Evolutionary conservation across 2,329 filamentous ascomycete genomes (phyloP), one percentile per base, ranked within the genome.

Genomic region (Penicillium thymicola): DNA sequence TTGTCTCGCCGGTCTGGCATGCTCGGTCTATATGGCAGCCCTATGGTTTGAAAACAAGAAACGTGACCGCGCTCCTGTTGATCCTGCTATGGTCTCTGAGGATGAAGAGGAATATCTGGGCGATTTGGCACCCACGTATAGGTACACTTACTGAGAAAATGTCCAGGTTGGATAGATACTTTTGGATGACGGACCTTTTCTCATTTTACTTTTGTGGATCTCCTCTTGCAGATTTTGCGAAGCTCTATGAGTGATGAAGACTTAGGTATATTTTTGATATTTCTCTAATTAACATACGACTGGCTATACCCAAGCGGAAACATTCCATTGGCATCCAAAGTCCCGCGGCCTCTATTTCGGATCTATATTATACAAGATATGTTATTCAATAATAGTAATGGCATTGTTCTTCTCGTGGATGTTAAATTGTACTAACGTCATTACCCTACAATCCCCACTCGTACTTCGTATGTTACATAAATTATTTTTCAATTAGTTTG

Each of bases 1-100:
- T 9, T 82, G 84, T 49, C 70, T 96, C 30, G 88, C 86, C 51
- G 85, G 83, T 16, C 63, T 87, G 3, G 79, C 69, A 37, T 78
- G 77, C 51, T 60, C 71, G 28, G 51, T 61, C 1, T 80, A 80
- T 58, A 67, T 74, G 6, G 32, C 68, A 9, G 70, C 73, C 0
- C 44, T 76, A 38, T 63, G 73, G 60, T 59, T 61, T 47, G 74
- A 78, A 56, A 80, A 80, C 62, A 66, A 69, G 23, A 73, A 69
- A 38, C 71, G 76, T 14, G 72, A 75, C 28, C 70, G 69, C 28
- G 59, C 63, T 11, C 61, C 67, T 3, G 62, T 65, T 34, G 62
- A 68, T 27, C 61, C 64, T 27, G 59, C 56, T 13, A 42, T 60
- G 5, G 60, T 70, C 25, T 60, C 63, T 1, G 67, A 71, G 25